Conservation (phyloP, 768 basidiomycete species). For the Cubamyces sp. region DNA sequence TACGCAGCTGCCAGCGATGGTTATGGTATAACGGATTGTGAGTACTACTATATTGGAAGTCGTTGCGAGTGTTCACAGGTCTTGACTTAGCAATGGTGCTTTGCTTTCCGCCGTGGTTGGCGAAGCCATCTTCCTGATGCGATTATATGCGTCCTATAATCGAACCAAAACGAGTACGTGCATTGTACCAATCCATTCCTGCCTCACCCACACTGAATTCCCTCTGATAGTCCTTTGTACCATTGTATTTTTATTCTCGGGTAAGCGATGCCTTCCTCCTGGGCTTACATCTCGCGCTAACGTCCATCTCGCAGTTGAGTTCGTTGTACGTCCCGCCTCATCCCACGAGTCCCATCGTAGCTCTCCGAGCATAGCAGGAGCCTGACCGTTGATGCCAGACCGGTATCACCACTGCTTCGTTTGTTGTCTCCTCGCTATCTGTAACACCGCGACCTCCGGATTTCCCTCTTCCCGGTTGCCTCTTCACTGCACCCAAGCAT, state of each 20-base stretch:
- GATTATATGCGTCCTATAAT: conserved; percentile 17
- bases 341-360: neutral
- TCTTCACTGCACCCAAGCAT: conserved; percentile 2
- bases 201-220: neutral
- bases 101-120: conserved; percentile 12
- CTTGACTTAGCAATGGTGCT: conserved; percentile 9
- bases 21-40: conserved; percentile 16
- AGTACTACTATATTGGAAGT: neutral
- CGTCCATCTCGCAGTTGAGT: neutral
- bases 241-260: neutral
- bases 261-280: neutral
- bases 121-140: conserved; percentile 16
- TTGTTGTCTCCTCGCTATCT: conserved; percentile 1
- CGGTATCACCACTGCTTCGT: neutral
- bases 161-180: conserved; percentile 8
- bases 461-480: conserved; percentile 8
- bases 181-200: neutral
- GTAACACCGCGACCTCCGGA: neutral
- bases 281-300: neutral
- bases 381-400: neutral
- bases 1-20: conserved; percentile 11
- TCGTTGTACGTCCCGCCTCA: conserved; percentile 2
- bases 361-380: too few species aligned
- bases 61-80: neutral
- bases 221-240: neutral